Evolutionary conservation across 345 rosid species (phyloP).

Genomic region (Hypericum androsaemum): DNA sequence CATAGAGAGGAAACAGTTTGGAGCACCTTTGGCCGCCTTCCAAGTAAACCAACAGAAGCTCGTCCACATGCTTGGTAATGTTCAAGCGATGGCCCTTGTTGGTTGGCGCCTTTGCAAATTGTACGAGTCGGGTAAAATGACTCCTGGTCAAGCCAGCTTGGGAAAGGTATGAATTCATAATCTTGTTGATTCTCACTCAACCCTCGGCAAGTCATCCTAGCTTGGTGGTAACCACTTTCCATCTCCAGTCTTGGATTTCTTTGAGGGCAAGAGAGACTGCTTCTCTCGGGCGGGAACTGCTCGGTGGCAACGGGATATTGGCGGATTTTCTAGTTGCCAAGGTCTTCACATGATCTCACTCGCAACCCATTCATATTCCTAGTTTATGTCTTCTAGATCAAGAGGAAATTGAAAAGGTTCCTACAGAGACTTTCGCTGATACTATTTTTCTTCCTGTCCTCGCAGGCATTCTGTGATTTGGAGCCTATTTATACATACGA

Average conservation of each 20-base stretch:
- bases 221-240: not conserved
- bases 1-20: slow-evolving; percentile 91
- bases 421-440: not conserved
- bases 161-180: slow-evolving; percentile 56
- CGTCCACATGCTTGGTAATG: slow-evolving; percentile 70
- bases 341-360: slow-evolving; percentile 26
- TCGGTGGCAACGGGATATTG: slow-evolving; percentile 88
- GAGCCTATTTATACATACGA: slow-evolving; percentile 93
- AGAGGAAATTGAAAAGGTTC: not conserved
- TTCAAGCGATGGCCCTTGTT: slow-evolving; percentile 84
- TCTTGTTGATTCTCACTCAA: not conserved
- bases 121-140: slow-evolving; percentile 77
- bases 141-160: slow-evolving; percentile 91
- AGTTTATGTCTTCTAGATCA: not conserved
- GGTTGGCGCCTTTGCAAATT: slow-evolving; percentile 97
- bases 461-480: slow-evolving; percentile 96
- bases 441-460: not conserved
- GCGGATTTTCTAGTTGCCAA: slow-evolving; percentile 90
- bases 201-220: not conserved
- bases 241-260: slow-evolving; percentile 72
- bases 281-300: slow-evolving; percentile 74
- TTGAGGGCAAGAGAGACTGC: slow-evolving; percentile 72
- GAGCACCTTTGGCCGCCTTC: slow-evolving; percentile 93
- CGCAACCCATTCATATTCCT: not conserved
- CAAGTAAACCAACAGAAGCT: slow-evolving; percentile 91